Percentiles rank a stretch among this genome's conserved stretches.
These are phyloP conservation scores for Aspergillus chevalieri DNA, from an alignment of 2,329 filamentous ascomycete genomes.

Conservation along the genomic window DNA sequence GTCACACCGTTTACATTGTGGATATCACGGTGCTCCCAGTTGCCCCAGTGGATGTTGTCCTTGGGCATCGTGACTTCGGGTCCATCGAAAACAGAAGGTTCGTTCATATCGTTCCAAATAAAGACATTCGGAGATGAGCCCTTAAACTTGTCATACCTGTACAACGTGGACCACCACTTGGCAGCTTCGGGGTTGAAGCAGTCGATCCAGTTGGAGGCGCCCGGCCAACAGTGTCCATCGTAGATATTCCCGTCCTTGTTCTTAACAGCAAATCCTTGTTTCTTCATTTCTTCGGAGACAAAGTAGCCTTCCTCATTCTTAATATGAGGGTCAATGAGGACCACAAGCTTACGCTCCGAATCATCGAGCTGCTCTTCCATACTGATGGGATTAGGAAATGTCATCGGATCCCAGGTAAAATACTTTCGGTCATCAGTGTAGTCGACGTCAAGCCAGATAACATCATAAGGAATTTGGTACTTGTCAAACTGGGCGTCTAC, in stretches of 20 bases:
- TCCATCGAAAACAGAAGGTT: conserved; percentile 97
- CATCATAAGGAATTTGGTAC: conserved; percentile 90
- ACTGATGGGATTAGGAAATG: conserved; percentile 73
- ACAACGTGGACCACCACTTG: conserved; percentile 85
- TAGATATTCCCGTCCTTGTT: conserved; percentile 87
- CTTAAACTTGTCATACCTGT: conserved; percentile 82
- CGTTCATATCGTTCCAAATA: conserved; percentile 99
- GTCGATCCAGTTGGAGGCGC: conserved; percentile 93
- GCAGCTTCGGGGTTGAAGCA: conserved; percentile 88
- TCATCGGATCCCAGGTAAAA: conserved; percentile 92
- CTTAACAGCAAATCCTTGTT: conserved; percentile 73
- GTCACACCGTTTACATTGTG: conserved; percentile 96
- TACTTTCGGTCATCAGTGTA: conserved; percentile 97
- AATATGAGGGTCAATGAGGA: conserved; percentile 96
- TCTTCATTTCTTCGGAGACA: conserved; percentile 73
- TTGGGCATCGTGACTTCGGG: conserved; percentile 98
- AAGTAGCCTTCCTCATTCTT: conserved; percentile 79
- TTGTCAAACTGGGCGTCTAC: conserved; percentile 96
- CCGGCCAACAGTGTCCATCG: conserved; percentile 98
- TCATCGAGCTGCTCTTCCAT: conserved; percentile 86
- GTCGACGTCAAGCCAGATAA: conserved; percentile 98
- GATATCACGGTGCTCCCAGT: conserved; percentile 94
- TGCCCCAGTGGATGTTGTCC: conserved; percentile 84
- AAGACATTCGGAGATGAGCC: conserved; percentile 81
- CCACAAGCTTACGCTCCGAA: conserved; percentile 81